These are phyloP conservation scores for Saturnispora hagleri DNA, from an alignment of 805 yeast species.

Conservation along the genomic window DNA sequence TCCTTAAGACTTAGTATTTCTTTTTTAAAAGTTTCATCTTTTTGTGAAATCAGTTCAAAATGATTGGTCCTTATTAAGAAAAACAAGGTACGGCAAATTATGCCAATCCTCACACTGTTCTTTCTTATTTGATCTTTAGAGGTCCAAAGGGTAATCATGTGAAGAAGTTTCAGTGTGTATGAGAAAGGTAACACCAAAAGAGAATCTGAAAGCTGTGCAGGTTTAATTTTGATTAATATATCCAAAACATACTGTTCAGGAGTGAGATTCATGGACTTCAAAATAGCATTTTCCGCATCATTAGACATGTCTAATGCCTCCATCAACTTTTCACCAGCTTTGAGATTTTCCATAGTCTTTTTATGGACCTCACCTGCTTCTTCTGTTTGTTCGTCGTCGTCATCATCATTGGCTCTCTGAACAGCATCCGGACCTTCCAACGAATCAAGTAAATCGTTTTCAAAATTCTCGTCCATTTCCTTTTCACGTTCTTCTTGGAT, in stretches of 20 bases:
- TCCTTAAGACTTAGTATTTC: constrained; percentile 56
- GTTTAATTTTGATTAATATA: constrained; percentile 57
- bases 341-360: constrained; percentile 84
- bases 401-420: constrained; percentile 27
- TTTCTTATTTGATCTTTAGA: constrained; percentile 33
- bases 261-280: constrained; percentile 57
- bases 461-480: constrained; percentile 89
- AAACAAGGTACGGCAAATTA: constrained; percentile 67
- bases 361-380: constrained; percentile 60
- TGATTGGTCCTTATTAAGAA: constrained; percentile 68
- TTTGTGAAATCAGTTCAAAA: constrained; percentile 66
- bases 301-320: constrained; percentile 84
- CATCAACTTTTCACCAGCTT: constrained; percentile 87
- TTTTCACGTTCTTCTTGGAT: constrained; percentile 94
- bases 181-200: constrained; percentile 85
- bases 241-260: constrained; percentile 78
- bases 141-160: constrained; percentile 72
- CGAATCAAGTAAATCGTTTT: constrained; percentile 64
- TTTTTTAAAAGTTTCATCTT: constrained; percentile 51
- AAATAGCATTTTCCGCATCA: constrained; percentile 65
- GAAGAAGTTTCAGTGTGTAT: constrained; percentile 59
- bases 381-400: constrained; percentile 33
- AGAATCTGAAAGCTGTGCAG: constrained; percentile 89
- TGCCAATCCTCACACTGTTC: constrained; percentile 40
- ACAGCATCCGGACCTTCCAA: constrained; percentile 48